Conservation (phyloP, 2,329 filamentous ascomycete genomes). For the Rhynchosporium agropyri region DNA sequence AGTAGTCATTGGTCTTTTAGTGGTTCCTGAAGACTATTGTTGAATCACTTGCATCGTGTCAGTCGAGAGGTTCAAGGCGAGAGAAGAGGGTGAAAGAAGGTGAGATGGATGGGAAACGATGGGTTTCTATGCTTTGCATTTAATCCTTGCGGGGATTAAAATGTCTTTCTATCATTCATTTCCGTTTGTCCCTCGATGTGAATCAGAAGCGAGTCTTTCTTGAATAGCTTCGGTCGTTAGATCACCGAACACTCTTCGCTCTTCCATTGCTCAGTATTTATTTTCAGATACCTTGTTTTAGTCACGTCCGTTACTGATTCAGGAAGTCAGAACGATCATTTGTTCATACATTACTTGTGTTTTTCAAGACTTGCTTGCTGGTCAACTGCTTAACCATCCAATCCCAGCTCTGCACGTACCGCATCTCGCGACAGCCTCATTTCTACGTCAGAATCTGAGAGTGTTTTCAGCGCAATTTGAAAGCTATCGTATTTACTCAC, state of each 20-base stretch:
- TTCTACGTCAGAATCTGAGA: neutral
- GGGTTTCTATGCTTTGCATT: constrained; percentile 1
- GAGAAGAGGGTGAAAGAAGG: too few species aligned
- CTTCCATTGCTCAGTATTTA: neutral
- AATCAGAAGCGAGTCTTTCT: too few species aligned
- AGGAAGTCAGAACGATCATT: neutral
- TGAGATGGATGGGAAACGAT: too few species aligned
- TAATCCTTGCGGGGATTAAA: neutral
- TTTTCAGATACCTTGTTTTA: neutral
- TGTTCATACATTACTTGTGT: neutral
- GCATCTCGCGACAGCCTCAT: constrained; percentile 13
- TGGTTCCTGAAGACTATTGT: neutral
- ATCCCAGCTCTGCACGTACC: constrained; percentile 20
- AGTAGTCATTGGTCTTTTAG: constrained; percentile 1
- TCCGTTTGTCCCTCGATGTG: neutral
- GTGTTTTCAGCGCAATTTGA: neutral
- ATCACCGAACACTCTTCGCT: neutral
- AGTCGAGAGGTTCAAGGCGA: too few species aligned
- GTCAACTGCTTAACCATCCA: constrained; percentile 7
- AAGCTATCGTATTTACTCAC: neutral
- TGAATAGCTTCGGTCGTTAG: too few species aligned
- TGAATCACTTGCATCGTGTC: neutral
- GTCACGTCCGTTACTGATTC: neutral
- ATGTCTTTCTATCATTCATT: neutral
- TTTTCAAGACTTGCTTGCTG: neutral